Conservation (phyloP, 139 green algal genomes). For the Marvania coccoides region DNA sequence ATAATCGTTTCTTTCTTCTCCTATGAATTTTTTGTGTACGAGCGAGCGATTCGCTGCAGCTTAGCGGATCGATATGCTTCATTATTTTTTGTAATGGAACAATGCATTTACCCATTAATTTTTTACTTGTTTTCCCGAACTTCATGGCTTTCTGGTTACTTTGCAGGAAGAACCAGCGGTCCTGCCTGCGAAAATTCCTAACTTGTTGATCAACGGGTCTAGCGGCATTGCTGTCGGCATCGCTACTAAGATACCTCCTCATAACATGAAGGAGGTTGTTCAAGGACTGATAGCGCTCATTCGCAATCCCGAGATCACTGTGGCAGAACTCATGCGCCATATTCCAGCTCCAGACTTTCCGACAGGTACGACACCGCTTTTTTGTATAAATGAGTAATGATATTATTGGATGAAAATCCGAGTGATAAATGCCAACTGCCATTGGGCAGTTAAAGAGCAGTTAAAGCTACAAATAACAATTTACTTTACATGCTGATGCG, state of each 20-base stretch:
- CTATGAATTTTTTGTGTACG: too few relatives aligned
- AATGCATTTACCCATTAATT: background rate
- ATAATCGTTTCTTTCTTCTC: too few relatives aligned
- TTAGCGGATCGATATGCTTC: too few relatives aligned
- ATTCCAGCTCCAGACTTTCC: constrained; percentile 93
- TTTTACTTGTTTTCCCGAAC: background rate
- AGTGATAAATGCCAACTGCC: too few relatives aligned
- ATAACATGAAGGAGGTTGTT: constrained; percentile 94
- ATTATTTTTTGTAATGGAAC: too few relatives aligned
- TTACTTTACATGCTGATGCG: too few relatives aligned
- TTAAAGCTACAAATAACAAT: too few relatives aligned
- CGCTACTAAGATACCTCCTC: constrained; percentile 90
- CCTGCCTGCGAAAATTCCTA: constrained; percentile 79
- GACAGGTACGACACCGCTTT: constrained; percentile 71
- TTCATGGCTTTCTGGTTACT: background rate
- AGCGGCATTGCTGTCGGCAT: constrained; percentile 94
- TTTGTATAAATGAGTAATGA: too few relatives aligned
- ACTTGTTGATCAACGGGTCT: constrained; percentile 91
- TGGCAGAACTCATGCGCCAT: constrained; percentile 71
- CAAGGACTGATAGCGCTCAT: constrained; percentile 68
- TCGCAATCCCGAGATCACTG: constrained; percentile 66
- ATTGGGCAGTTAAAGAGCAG: too few relatives aligned
- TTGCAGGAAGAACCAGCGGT: constrained; percentile 78
- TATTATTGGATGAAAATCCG: too few relatives aligned
- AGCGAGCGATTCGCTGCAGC: too few relatives aligned